Base-by-base conservation (phyloP, 257 asterid genomes). In the Haberlea rhodopensis region DNA sequence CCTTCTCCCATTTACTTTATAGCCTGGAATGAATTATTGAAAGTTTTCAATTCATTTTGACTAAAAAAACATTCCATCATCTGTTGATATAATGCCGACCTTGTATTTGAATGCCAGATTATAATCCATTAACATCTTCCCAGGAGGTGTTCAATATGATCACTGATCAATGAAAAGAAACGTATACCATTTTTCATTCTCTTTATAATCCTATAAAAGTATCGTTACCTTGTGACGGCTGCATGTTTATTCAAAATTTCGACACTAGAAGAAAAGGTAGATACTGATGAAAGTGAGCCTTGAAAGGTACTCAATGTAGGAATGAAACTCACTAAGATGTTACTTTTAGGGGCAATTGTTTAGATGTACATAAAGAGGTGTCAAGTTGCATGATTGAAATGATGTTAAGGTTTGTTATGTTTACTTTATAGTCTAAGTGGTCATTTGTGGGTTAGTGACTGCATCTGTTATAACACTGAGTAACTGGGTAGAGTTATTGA, bases 1-100 rank as follows among this genome's bases (percentile, higher is more conserved):
- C 58, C 22, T 22, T 59, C 61, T 61, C 57, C 56, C 21, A 24
- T 55, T 62, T 37, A 9, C 6, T 60, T 25, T 59, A 32, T 70
- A 20, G 62, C 16, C 52, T 34, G 37, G 46, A 65, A 15, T 54
- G 57, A 69, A 19, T 24, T 27, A 29, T 31, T 26, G 61, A 65
- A 37, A 48, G 22, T 18, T 11, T 5, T 8, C 21, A 1, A 27
- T 19, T 24, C 67, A 65, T 15, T 51, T 62, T 66, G 56, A 57
- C 29, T 57, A 29, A 64, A 22, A 21, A n/a, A 49, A 21, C 31
- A 26, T 40, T 52, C 31, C 26, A 13, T n/a, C 61, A 63, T 28
- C 16, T 63, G 22, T 55, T 22, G 29, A 55, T 34, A 57, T 16
- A 54, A 40, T 13, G 53, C 52, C 25, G 61, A 7, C 28, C 0